These are phyloP conservation scores for Xylariales sp. DNA, from an alignment of 2,329 filamentous ascomycete genomes.

Conservation along the genomic window DNA sequence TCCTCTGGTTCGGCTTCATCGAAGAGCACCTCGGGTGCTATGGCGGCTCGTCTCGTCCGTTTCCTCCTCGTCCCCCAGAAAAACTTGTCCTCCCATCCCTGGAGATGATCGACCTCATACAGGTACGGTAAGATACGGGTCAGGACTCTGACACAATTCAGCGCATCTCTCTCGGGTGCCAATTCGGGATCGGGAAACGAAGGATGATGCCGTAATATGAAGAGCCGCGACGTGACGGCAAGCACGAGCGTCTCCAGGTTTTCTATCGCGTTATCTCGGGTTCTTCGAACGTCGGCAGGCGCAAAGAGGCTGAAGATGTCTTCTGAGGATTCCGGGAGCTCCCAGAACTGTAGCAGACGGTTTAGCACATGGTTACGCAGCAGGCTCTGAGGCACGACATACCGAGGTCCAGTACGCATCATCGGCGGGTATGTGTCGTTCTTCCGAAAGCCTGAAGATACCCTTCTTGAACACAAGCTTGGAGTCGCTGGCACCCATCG, in stretches of 20 bases:
- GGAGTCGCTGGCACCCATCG: conserved; percentile 96
- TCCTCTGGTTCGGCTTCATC: conserved; percentile 64
- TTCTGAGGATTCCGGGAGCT: conserved; percentile 89
- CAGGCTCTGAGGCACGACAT: conserved; percentile 30
- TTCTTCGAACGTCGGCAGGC: conserved; percentile 79
- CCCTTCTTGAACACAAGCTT: conserved; percentile 98
- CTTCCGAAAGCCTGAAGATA: conserved; percentile 94
- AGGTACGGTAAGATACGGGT: conserved; percentile 86
- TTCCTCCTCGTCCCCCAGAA: conserved; percentile 80
- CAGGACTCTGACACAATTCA: conserved; percentile 91
- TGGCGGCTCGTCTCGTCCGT: conserved; percentile 59
- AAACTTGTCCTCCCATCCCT: conserved; percentile 85
- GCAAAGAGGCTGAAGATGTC: conserved; percentile 97
- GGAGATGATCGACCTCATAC: conserved; percentile 81
- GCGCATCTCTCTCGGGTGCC: conserved; percentile 75
- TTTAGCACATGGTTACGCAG: neutral
- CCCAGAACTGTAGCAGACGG: conserved; percentile 71
- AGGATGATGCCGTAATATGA: conserved; percentile 78
- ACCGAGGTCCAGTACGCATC: conserved; percentile 93
- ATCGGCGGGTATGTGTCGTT: conserved; percentile 78
- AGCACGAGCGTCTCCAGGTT: conserved; percentile 88
- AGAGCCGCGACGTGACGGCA: conserved; percentile 76
- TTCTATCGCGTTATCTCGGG: conserved; percentile 75
- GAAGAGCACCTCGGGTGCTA: conserved; percentile 75
- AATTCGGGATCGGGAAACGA: conserved; percentile 85